These are phyloP conservation scores for Buddleja alternifolia DNA, from an alignment of 257 asterid genomes.

Conservation along the genomic window DNA sequence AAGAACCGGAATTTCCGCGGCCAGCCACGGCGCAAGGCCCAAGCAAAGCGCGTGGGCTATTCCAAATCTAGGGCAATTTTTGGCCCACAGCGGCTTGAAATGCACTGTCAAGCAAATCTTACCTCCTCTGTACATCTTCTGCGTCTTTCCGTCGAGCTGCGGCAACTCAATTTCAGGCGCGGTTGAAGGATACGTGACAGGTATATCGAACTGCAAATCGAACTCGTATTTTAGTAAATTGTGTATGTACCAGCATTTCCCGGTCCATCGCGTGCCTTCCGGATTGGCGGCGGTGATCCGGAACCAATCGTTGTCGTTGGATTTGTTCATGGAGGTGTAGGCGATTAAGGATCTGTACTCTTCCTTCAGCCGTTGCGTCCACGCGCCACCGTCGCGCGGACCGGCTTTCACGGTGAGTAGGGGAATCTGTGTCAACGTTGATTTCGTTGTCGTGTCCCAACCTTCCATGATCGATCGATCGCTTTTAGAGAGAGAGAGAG, in stretches of 20 bases:
- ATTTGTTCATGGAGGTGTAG: slow-evolving; percentile 88
- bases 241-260: slow-evolving; percentile 92
- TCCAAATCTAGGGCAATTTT: slow-evolving; percentile 93
- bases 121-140: slow-evolving; percentile 98
- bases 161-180: slow-evolving; percentile 94
- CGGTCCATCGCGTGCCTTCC: slow-evolving; percentile 95
- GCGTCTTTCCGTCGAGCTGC: slow-evolving; percentile 87
- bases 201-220: slow-evolving; percentile 90
- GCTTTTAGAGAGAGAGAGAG: not conserved
- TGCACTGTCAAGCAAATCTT: slow-evolving; percentile 94
- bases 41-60: slow-evolving; percentile 91
- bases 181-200: slow-evolving; percentile 95
- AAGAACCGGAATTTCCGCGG: slow-evolving; percentile 89
- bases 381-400: too few relatives aligned
- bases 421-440: slow-evolving; percentile 85
- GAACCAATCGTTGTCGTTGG: slow-evolving; percentile 94
- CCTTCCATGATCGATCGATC: slow-evolving; percentile 74
- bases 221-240: slow-evolving; percentile 88
- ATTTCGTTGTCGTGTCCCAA: slow-evolving; percentile 90
- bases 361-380: slow-evolving; percentile 90
- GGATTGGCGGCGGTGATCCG: slow-evolving; percentile 88
- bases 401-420: slow-evolving; percentile 70
- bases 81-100: slow-evolving; percentile 97
- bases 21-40: slow-evolving; percentile 98
- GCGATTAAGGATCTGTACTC: slow-evolving; percentile 84